These are phyloP conservation scores for Stephanodiscus triporus DNA, from an alignment of 108 stramenopile species.

Conservation along the genomic window DNA sequence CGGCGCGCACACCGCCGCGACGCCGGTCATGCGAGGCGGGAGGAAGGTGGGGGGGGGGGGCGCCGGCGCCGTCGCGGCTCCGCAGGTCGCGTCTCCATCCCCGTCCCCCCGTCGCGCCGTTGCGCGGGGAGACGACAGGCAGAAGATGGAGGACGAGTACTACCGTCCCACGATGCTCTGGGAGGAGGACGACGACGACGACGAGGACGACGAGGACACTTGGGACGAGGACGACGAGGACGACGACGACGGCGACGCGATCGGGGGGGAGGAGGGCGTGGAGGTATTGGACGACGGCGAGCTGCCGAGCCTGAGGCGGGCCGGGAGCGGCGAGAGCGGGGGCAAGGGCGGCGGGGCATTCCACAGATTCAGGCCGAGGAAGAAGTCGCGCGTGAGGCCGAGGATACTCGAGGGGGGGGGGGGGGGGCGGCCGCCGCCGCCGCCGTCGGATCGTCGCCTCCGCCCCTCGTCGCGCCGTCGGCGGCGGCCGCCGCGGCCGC, in stretches of 20 bases:
- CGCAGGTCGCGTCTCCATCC: neutral
- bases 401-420: neutral
- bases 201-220: neutral
- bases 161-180: constrained; percentile 6
- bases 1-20: constrained; percentile 7
- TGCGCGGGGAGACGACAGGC: constrained; percentile 21
- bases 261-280: constrained; percentile 43
- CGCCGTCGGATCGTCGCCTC: no score
- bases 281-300: constrained; percentile 48
- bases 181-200: constrained; percentile 12
- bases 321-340: neutral
- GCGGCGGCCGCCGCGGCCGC: constrained; percentile 7
- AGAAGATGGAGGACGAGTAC: constrained; percentile 35
- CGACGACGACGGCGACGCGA: constrained; percentile 7
- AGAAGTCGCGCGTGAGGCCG: no score
- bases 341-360: neutral
- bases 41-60: neutral
- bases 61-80: neutral
- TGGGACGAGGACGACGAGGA: neutral
- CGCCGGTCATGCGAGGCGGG: constrained; percentile 7
- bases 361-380: no score
- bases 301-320: constrained; percentile 36
- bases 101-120: neutral
- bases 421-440: neutral
- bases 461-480: neutral